Evolutionary conservation across 192 early-diverging fungal genomes (phyloP), one percentile per base, ranked within the genome.

Genomic region (Neocallimastix lanati): DNA sequence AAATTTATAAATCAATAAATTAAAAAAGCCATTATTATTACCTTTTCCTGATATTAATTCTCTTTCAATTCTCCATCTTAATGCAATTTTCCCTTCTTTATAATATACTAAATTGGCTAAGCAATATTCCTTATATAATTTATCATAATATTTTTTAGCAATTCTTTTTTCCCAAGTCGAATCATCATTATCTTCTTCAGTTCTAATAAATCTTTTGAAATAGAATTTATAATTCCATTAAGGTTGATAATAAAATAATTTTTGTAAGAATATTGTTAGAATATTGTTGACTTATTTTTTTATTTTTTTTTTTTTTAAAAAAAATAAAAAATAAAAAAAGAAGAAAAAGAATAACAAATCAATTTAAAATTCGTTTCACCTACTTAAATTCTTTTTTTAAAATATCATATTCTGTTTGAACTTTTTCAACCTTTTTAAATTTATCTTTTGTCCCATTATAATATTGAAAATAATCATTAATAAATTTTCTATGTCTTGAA

Each of bases 91-190:
- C 3, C 90, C 90, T 77, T 92, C 85, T 79, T 92, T 93, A 84
- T 93, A 94, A 76, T 87, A 85, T 28, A 85, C 86, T 29, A 96
- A 83, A 50, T 96, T 89, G 14, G 89, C 89, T 9, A 96, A 83
- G 9, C 90, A 90, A 82, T 93, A 96, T 80, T 96, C 94, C 77
- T 94, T 94, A 82, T 94, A 96, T 3, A 96, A 88, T 81, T 88
- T 88, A 80, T 93, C 92, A 80, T 96, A 94, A 81, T 96, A 95
- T 79, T 93, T 92, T 82, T 93, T 93, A 27, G 94, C 93, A 21
- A 95, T 78, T 12, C 93, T 83, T 77, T 91, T 81, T 78, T 93
- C 93, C 93, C 93, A 96, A 2, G 83, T 78, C 77, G 83, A 78
- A n/a, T 87, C 84, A 25, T 86, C 88, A 0, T 90, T 78, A n/a